phyloP scores from a whole-genome alignment of 2,329 filamentous ascomycete genomes.

The Alternaria consortialis region DNA sequence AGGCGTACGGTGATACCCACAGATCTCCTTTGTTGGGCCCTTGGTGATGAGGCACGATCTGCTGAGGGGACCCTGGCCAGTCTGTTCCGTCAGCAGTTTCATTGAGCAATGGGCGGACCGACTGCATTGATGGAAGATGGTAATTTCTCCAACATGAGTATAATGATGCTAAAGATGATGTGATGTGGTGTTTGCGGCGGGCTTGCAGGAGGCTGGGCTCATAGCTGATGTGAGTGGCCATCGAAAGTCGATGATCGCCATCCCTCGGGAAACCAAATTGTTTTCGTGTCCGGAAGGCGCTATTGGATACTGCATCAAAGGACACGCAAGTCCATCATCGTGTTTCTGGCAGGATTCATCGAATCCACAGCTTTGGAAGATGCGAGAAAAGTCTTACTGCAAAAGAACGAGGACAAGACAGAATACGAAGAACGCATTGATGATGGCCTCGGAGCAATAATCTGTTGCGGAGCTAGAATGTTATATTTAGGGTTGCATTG shows the following conservation, averaged over 20 bases:
- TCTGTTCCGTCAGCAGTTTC: conserved; percentile 8
- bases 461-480: conserved; percentile 17
- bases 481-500: conserved; percentile 19
- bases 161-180: not conserved
- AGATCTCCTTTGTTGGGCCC: conserved; percentile 7
- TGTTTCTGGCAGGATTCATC: not conserved
- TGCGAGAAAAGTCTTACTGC: not conserved
- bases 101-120: conserved; percentile 3
- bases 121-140: not conserved
- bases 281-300: not conserved
- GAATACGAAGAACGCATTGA: conserved; percentile 10
- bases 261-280: conserved; percentile 2
- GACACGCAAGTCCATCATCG: not conserved
- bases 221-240: not conserved
- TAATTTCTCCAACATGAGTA: not conserved
- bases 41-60: conserved; percentile 2
- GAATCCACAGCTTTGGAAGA: not conserved
- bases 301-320: not conserved
- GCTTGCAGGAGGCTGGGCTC: not conserved
- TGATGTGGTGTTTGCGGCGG: not conserved
- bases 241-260: not conserved
- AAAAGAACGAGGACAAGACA: not conserved
- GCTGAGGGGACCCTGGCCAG: conserved; percentile 7
- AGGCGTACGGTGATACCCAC: not conserved
- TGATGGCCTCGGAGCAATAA: conserved; percentile 1